Conservation (phyloP, 2,329 filamentous ascomycete genomes). For the Calonectria pseudoreteaudii region DNA sequence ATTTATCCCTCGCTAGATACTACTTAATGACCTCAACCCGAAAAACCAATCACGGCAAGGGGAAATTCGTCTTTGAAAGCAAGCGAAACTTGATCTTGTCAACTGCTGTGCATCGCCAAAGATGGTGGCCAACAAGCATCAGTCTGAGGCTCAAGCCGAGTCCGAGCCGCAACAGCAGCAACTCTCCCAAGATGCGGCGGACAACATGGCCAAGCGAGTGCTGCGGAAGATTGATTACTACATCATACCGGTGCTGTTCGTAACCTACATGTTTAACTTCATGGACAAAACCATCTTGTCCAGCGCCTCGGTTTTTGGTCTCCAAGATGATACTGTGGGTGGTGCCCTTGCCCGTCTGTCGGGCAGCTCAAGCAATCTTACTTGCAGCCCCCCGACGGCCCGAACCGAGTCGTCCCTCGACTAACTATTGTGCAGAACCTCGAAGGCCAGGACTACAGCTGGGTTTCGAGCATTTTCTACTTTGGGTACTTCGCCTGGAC, state of each 20-base stretch:
- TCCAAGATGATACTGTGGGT: slow-evolving; percentile 58
- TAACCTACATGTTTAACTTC: slow-evolving; percentile 70
- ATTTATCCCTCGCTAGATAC: neutral
- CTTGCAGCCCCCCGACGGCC: neutral
- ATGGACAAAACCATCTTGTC: slow-evolving; percentile 71
- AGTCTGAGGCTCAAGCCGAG: neutral
- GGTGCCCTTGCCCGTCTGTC: neutral
- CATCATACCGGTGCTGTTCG: slow-evolving; percentile 67
- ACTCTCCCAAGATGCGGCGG: neutral
- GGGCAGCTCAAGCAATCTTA: neutral
- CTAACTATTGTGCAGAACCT: slow-evolving; percentile 35
- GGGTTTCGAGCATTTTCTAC: slow-evolving; percentile 64
- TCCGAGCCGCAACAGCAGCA: neutral
- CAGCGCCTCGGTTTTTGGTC: slow-evolving; percentile 67
- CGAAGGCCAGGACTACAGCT: slow-evolving; percentile 68
- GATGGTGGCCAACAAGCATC: neutral
- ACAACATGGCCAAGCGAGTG: slow-evolving; percentile 42
- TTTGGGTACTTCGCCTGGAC: slow-evolving; percentile 61
- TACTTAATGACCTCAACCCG: neutral
- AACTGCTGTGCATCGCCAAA: neutral
- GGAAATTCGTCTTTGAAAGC: neutral
- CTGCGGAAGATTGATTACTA: slow-evolving; percentile 67
- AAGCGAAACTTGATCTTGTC: too few species aligned
- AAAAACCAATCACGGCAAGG: neutral
- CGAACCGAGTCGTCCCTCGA: too few species aligned